Evolutionary conservation across 306 rosid genomes (phyloP).

Genomic region (Cyamopsis tetragonoloba): DNA sequence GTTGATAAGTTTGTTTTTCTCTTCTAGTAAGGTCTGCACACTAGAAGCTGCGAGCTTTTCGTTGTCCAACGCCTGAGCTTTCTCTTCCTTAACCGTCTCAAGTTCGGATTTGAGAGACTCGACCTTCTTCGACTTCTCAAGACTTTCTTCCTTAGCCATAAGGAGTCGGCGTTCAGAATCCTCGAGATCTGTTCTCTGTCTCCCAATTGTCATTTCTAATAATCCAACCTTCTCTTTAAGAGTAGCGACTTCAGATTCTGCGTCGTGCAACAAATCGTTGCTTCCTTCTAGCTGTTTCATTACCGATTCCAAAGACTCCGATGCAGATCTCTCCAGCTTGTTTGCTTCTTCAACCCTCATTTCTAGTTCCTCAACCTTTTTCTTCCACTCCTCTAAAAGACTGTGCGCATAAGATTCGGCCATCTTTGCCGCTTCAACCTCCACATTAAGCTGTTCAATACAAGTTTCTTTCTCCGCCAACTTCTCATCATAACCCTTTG

Average conservation of each 20-base stretch:
- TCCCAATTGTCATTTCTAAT: conserved; percentile 74
- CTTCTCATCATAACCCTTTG: conserved; percentile 46
- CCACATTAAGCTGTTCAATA: conserved; percentile 78
- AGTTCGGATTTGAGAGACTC: conserved; percentile 60
- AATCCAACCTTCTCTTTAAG: conserved; percentile 80
- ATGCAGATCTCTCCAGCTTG: conserved; percentile 82
- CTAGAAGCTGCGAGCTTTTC: conserved; percentile 91
- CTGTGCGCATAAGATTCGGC: conserved; percentile 72
- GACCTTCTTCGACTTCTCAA: conserved; percentile 44
- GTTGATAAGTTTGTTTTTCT: conserved; percentile 70
- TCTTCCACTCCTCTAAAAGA: conserved; percentile 72
- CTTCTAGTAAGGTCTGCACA: conserved; percentile 80
- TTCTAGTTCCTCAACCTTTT: conserved; percentile 68
- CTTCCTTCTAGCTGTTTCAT: conserved; percentile 82
- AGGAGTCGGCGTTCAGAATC: conserved; percentile 54
- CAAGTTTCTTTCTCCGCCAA: conserved; percentile 56
- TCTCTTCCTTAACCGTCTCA: conserved; percentile 72
- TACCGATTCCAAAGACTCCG: conserved; percentile 77
- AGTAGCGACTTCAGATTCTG: conserved; percentile 61
- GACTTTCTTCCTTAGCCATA: conserved; percentile 55
- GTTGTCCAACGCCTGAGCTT: conserved; percentile 64
- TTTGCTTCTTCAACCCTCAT: conserved; percentile 50
- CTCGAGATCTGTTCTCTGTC: conserved; percentile 66
- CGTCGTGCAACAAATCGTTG: conserved; percentile 70
- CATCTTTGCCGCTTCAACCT: conserved; percentile 85